Evolutionary conservation across 805 yeast species (phyloP).

Genomic region (Henningerozyma blattae): DNA sequence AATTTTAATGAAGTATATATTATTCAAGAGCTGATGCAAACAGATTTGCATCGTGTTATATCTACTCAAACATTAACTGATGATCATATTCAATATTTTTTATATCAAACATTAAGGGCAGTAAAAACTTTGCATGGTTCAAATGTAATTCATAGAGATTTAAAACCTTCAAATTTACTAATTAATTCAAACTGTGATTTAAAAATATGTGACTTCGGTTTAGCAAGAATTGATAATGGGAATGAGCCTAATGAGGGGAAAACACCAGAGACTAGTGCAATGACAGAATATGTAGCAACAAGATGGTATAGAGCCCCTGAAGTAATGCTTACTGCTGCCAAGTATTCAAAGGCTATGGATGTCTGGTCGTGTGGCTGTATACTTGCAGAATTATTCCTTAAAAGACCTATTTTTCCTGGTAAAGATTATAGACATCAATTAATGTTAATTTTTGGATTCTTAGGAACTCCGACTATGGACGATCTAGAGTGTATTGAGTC

Average conservation of each 20-base stretch:
- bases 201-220: constrained; percentile 88
- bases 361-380: constrained; percentile 97
- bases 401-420: constrained; percentile 87
- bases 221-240: constrained; percentile 40
- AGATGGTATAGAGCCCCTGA: constrained; percentile 98
- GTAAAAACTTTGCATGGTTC: constrained; percentile 85
- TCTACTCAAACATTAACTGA: constrained; percentile 75
- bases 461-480: constrained; percentile 80
- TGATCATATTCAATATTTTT: constrained; percentile 88
- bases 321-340: constrained; percentile 88
- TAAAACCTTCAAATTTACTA: constrained; percentile 80
- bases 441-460: constrained; percentile 67
- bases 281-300: constrained; percentile 97
- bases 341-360: constrained; percentile 90
- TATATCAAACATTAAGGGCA: constrained; percentile 84
- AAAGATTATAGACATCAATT: constrained; percentile 88
- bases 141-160: constrained; percentile 86
- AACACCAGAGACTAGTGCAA: constrained; percentile 21
- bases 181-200: constrained; percentile 89
- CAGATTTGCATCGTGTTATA: constrained; percentile 74
- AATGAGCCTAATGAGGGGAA: constrained; percentile 18
- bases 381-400: constrained; percentile 77
- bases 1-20: constrained; percentile 78
- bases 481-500: constrained; percentile 68
- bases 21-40: constrained; percentile 81